These are phyloP conservation scores for Sugiyamaella japonica DNA, from an alignment of 1,139 yeast genomes.

Conservation along the genomic window DNA sequence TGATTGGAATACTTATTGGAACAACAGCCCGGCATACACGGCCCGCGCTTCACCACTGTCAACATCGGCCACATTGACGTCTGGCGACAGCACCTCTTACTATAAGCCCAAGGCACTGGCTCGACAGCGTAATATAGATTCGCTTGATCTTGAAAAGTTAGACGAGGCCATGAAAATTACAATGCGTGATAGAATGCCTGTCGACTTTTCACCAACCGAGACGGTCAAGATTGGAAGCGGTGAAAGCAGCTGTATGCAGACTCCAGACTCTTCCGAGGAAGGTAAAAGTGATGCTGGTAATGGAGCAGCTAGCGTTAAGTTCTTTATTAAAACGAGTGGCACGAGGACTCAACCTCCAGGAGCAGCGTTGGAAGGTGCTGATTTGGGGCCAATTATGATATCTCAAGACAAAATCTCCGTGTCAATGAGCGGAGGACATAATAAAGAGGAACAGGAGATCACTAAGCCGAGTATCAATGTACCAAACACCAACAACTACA, in stretches of 20 bases:
- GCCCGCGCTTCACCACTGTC: neutral
- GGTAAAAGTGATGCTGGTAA: neutral
- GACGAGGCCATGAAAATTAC: constrained; percentile 20
- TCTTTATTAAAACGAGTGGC: neutral
- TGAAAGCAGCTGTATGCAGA: neutral
- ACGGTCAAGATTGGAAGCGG: neutral
- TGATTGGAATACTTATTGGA: constrained; percentile 10
- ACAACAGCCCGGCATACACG: neutral
- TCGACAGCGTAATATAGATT: neutral
- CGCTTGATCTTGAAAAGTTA: constrained; percentile 7
- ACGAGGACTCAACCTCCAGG: neutral
- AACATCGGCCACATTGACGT: constrained; percentile 3
- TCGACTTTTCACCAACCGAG: constrained; percentile 5
- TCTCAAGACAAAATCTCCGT: constrained; percentile 5
- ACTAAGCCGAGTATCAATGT: neutral
- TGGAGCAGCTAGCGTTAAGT: neutral
- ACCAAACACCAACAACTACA: constrained; percentile 1
- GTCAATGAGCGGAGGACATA: neutral
- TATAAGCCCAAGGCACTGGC: constrained; percentile 1
- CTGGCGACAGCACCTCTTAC: constrained; percentile 2
- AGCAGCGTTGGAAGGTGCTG: neutral
- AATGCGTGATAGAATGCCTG: constrained; percentile 16
- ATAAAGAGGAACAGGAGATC: neutral
- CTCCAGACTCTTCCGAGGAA: neutral
- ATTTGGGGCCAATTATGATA: neutral